Evolutionary conservation across 768 basidiomycete species (phyloP), one percentile per base, ranked within the genome.

Genomic region (Kwoniella mangroviensis): DNA sequence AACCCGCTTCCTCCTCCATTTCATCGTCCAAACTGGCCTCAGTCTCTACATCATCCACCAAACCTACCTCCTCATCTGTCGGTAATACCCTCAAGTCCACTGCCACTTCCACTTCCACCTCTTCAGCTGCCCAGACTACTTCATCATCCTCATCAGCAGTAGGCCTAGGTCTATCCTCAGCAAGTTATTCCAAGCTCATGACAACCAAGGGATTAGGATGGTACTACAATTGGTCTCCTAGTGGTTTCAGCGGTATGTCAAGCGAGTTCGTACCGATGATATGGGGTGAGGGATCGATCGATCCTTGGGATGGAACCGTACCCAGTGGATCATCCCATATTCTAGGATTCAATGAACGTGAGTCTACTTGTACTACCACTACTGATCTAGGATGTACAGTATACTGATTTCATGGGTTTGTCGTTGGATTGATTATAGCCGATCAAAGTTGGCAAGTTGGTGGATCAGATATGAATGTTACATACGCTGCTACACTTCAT

Each of bases 281-380:
- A 10, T 72, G 71, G 65, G 70, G 71, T 6, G 41, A 54, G 24
- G 66, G 15, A 1, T 40, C 28, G 19, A 70, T 66, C 12, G 63
- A 66, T 45, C 13, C 21, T 24, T 49, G 49, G 19, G 63, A 54
- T 22, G 51, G 55, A 15, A 64, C 57, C 21, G 62, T 60, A 19
- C 72, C 70, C 1, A 40, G 28, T 64, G 72, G 75, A 1, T 73
- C 74, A 3, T 75, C 41, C 6, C 60, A 79, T 52, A 63, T 81
- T 24, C 59, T 79, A 51, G 64, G 70, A 13, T 79, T 79, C 74
- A 81, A 81, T 59, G 80, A 81, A 56, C 80, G 78, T 72, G 72
- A 79, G 75, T 74, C 28, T n/a, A 12, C 34, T 34, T 34, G 4
- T 34, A 34, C 34, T 34, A 34, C 2, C 4, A 28, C 28, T 28